Evolutionary conservation across 306 rosid species (phyloP).

Genomic region (Lithocarpus polystachyus): DNA sequence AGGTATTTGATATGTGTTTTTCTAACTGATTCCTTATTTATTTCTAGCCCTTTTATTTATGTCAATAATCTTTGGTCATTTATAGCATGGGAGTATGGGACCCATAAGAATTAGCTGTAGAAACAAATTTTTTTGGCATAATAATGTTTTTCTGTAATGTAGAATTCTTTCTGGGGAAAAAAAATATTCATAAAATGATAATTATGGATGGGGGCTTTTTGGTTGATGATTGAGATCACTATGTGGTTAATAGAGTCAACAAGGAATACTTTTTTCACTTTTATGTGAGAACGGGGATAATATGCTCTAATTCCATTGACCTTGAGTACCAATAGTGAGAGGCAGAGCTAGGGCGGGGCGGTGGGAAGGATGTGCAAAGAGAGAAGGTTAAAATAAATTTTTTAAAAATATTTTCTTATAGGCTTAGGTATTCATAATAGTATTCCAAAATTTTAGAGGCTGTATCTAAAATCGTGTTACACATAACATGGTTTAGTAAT

Average conservation of each 20-base stretch:
- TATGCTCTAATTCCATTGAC: neutral
- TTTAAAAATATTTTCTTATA: neutral
- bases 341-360: neutral
- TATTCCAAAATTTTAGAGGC: neutral
- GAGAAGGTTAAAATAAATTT: neutral
- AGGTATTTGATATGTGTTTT: neutral
- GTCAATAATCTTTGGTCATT: neutral
- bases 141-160: neutral
- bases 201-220: neutral
- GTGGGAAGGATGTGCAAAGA: neutral
- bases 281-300: neutral
- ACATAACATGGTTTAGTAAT: neutral
- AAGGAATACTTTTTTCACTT: neutral
- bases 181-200: neutral
- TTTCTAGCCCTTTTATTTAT: neutral
- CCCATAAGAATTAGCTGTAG: neutral
- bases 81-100: neutral
- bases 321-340: neutral
- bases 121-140: neutral
- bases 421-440: neutral
- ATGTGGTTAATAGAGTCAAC: neutral
- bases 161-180: too few relatives aligned
- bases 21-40: neutral
- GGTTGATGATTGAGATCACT: neutral
- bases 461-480: neutral